Base-by-base conservation (phyloP, 352 stramenopile species). In the Phytopythium vexans region DNA sequence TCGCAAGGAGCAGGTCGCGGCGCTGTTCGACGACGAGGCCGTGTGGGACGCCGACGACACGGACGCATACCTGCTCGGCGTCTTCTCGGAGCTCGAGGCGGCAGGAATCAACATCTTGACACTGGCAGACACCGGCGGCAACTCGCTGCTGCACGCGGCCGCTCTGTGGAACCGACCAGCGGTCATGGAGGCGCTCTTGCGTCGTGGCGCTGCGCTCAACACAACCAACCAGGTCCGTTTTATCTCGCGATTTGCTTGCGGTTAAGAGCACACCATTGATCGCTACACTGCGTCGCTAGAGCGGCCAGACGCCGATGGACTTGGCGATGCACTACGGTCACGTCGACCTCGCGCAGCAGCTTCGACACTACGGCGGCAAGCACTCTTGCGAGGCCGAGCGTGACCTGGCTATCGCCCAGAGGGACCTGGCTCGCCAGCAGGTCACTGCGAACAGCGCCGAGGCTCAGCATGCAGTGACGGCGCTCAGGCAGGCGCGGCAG, bases 291-390 rank as follows among this genome's bases (percentile, higher is more conserved):
- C n/a, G n/a, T n/a, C n/a, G n/a, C n/a, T n/a, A 65, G 34, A 78
- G 62, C 21, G 72, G 70, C 9, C 70, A 82, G 49, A 86, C 74
- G 3, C 58, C 74, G n/a, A 49, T 79, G 15, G 74, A 86, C 27
- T 57, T 86, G 42, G 74, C 74, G 3, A 74, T 75, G 49, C 74
- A 86, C 34, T 86, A 70, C 67, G 74, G 74, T 9, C 68, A 86
- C 39, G 67, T 69, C 47, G 74, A 86, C 16, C 52, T 86, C 8
- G 66, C 66, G 6, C 69, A 81, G 6, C 74, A 86, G 54, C 66
- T 86, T 15, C 66, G 67, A 11, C 74, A 86, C 44, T 86, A 86
- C 32, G 74, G 74, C 5, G 72, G 66, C 38, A 86, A 86, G 43
- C 74, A 82, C 44, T 77, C 66, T 21, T 82, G 74, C 52, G 74